These are phyloP conservation scores for Cynara cardunculus DNA, from an alignment of 129 eudicot species.

Conservation along the genomic window DNA sequence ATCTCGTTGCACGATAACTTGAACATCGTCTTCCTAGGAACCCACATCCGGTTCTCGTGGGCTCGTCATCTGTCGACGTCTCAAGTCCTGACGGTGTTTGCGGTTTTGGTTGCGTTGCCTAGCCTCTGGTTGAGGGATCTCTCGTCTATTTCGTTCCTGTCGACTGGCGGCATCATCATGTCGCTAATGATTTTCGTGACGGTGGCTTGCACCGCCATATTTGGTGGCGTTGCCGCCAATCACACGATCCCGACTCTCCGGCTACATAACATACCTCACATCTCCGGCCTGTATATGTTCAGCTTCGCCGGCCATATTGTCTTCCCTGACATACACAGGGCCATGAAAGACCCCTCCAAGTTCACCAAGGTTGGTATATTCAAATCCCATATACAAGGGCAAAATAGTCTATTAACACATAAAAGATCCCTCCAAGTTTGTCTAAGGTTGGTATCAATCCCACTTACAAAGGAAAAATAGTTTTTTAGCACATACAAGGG, in stretches of 20 bases:
- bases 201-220: slow-evolving; percentile 63
- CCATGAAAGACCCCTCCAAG: slow-evolving; percentile 90
- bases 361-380: slow-evolving; percentile 68
- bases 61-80: slow-evolving; percentile 39
- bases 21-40: slow-evolving; percentile 47
- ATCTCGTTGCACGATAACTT: slow-evolving; percentile 92
- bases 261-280: slow-evolving; percentile 56
- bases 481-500: neutral
- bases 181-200: slow-evolving; percentile 57
- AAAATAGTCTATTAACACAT: slow-evolving; percentile 16
- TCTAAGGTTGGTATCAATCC: slow-evolving; percentile 46
- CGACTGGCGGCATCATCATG: slow-evolving; percentile 72
- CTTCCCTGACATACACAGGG: slow-evolving; percentile 71
- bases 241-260: slow-evolving; percentile 54
- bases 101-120: slow-evolving; percentile 75
- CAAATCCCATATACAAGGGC: neutral
- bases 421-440: slow-evolving; percentile 84
- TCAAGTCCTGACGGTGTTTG: slow-evolving; percentile 54
- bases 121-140: slow-evolving; percentile 82
- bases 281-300: slow-evolving; percentile 69
- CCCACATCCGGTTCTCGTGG: slow-evolving; percentile 33
- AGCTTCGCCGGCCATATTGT: slow-evolving; percentile 86
- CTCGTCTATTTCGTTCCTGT: slow-evolving; percentile 71
- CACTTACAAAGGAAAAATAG: neutral
- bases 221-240: slow-evolving; percentile 56